phyloP scores from a whole-genome alignment of 1,139 yeast species.

The Geotrichum citri-aurantii region DNA sequence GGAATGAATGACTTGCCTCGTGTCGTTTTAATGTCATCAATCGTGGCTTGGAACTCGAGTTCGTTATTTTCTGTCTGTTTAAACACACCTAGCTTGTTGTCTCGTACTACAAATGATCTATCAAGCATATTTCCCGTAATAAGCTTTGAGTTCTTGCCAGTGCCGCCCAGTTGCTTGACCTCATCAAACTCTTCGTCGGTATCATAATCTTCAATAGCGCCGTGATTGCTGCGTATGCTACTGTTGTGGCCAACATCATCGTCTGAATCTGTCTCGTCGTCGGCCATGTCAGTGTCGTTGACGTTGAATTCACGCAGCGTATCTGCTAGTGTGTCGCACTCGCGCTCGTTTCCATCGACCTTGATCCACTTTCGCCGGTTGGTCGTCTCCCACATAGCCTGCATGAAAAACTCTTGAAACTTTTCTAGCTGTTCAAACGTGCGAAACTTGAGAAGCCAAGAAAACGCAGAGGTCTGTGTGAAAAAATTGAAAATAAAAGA shows the following conservation, averaged over 20 bases:
- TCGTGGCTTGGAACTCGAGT: conserved; percentile 61
- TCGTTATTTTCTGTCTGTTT: conserved; percentile 49
- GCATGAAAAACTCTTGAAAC: conserved; percentile 51
- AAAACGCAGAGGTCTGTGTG: conserved; percentile 41
- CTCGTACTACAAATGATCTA: conserved; percentile 73
- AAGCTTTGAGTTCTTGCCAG: conserved; percentile 52
- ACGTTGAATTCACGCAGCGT: conserved; percentile 41
- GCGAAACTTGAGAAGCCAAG: conserved; percentile 60
- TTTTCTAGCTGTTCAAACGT: conserved; percentile 39
- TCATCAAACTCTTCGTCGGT: conserved; percentile 36
- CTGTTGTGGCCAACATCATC: conserved; percentile 17
- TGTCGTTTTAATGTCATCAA: conserved; percentile 50
- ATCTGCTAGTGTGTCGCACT: conserved; percentile 41
- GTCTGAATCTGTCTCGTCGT: conserved; percentile 30
- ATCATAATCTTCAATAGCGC: conserved; percentile 23
- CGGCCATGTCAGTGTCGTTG: conserved; percentile 34
- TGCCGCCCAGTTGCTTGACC: conserved; percentile 31
- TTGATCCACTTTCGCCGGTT: conserved; percentile 50
- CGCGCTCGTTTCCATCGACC: conserved; percentile 41
- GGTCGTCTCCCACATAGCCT: conserved; percentile 55
- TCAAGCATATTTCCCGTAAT: conserved; percentile 67
- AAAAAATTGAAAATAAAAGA: conserved; percentile 65
- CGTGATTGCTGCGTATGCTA: conserved; percentile 21
- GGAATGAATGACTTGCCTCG: conserved; percentile 57
- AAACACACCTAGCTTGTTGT: conserved; percentile 75